Evolutionary conservation across 176 grass and related monocot species (phyloP).

Genomic region (Phoenix roebelenii): DNA sequence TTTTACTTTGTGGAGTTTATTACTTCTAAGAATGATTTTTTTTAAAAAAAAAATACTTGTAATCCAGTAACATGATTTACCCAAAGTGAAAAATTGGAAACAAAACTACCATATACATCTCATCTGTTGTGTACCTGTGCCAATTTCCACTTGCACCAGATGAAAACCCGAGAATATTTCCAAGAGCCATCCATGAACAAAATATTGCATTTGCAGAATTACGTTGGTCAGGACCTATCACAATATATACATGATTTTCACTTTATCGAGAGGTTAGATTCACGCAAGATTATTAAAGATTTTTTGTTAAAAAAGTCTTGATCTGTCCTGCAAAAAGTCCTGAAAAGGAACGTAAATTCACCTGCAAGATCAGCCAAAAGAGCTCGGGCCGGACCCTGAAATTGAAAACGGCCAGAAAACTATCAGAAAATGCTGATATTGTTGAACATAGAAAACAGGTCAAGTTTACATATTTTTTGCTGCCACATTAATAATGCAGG

Average conservation of each 20-base stretch:
- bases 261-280: too few relatives aligned
- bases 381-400: slow-evolving; percentile 85
- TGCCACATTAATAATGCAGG: too few relatives aligned
- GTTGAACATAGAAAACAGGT: not conserved
- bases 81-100: too few relatives aligned
- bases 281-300: too few relatives aligned
- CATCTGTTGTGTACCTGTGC: slow-evolving; percentile 49
- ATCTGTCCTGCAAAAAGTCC: too few relatives aligned
- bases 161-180: slow-evolving; percentile 85
- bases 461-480: not conserved
- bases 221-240: slow-evolving; percentile 71
- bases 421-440: not conserved
- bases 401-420: not conserved
- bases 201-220: slow-evolving; percentile 99
- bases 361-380: slow-evolving; percentile 95
- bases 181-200: slow-evolving; percentile 98
- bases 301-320: too few relatives aligned
- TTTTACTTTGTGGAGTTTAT: too few relatives aligned
- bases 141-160: slow-evolving; percentile 69
- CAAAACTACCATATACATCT: too few relatives aligned
- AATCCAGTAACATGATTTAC: too few relatives aligned
- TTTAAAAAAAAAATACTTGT: too few relatives aligned
- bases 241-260: not conserved
- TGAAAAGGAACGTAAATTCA: slow-evolving; percentile 20
- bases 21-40: too few relatives aligned